A percentile compares a stretch with the other conserved stretches of the same genome.
These are phyloP conservation scores for Eutypella sp. DNA, from an alignment of 2,329 filamentous ascomycete species.

Conservation along the genomic window DNA sequence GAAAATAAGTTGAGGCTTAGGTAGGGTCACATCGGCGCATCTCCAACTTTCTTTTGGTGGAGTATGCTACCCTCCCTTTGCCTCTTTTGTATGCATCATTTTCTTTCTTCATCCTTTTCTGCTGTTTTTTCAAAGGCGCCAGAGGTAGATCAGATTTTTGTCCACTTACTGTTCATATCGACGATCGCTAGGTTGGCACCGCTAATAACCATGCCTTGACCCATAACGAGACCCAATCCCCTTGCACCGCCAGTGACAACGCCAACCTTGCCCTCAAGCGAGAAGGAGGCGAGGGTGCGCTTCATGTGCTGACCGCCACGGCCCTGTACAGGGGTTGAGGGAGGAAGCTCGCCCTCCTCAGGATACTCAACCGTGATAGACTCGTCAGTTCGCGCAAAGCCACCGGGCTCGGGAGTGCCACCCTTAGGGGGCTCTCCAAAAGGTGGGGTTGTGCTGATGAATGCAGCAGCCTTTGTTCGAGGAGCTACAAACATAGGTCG, in stretches of 20 bases:
- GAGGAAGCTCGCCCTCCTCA: constrained; percentile 66
- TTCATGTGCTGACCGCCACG: constrained; percentile 78
- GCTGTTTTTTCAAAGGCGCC: no score
- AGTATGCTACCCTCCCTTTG: no score
- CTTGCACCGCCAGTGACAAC: constrained; percentile 88
- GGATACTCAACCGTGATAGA: constrained; percentile 76
- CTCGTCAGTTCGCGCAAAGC: constrained; percentile 75
- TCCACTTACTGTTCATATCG: constrained; percentile 76
- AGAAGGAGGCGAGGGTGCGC: constrained; percentile 80
- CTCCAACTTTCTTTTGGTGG: no score
- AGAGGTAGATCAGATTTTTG: background rate
- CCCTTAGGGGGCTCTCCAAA: constrained; percentile 19
- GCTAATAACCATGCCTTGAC: constrained; percentile 81
- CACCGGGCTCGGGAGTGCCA: constrained; percentile 41
- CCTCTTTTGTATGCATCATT: no score
- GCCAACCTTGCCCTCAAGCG: constrained; percentile 75
- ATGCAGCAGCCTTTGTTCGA: no score
- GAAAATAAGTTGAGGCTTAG: background rate
- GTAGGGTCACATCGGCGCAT: background rate
- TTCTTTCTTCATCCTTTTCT: no score
- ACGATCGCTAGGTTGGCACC: constrained; percentile 88
- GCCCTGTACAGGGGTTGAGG: constrained; percentile 65
- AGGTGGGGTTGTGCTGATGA: constrained; percentile 21
- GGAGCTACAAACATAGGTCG: constrained; percentile 13
- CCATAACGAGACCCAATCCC: constrained; percentile 87